Conservation (phyloP, 1,284 basidiomycete species). For the Boletus smithii region DNA sequence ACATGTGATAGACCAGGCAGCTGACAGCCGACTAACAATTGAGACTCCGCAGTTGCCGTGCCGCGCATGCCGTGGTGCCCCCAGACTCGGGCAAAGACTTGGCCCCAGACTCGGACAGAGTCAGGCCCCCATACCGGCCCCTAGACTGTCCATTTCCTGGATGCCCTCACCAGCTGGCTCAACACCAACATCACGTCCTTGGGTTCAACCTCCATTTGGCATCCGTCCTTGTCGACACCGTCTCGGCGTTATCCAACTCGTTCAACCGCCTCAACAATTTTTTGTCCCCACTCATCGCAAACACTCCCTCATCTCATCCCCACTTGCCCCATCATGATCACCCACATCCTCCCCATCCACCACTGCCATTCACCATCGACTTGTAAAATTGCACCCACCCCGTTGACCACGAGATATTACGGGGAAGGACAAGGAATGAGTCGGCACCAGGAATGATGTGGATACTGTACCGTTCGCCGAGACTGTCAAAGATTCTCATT, state of each 20-base stretch:
- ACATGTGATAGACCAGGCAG: too few species aligned
- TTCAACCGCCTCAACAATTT: conserved; percentile 69
- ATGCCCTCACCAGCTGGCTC: conserved; percentile 15
- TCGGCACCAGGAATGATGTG: conserved; percentile 77
- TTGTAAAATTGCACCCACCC: conserved; percentile 73
- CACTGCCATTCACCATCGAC: conserved; percentile 1
- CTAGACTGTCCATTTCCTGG: too few species aligned
- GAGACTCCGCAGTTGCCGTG: too few species aligned
- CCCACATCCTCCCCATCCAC: background rate
- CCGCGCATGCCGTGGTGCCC: too few species aligned
- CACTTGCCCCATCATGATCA: conserved; percentile 5
- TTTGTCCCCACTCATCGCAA: conserved; percentile 72
- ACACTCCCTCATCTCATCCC: conserved; percentile 57
- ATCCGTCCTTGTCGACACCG: conserved; percentile 70
- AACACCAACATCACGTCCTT: conserved; percentile 41
- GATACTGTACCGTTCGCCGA: conserved; percentile 76
- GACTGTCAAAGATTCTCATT: conserved; percentile 84
- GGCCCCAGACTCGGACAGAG: too few species aligned
- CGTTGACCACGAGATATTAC: conserved; percentile 76
- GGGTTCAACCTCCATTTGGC: conserved; percentile 66
- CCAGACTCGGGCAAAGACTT: too few species aligned
- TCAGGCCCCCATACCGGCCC: too few species aligned
- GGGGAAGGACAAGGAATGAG: conserved; percentile 80
- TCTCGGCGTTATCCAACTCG: conserved; percentile 69
- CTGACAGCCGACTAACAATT: too few species aligned